Evolutionary conservation across 805 yeast genomes (phyloP).

Genomic region (Cyberlindnera euphorbiiphila): DNA sequence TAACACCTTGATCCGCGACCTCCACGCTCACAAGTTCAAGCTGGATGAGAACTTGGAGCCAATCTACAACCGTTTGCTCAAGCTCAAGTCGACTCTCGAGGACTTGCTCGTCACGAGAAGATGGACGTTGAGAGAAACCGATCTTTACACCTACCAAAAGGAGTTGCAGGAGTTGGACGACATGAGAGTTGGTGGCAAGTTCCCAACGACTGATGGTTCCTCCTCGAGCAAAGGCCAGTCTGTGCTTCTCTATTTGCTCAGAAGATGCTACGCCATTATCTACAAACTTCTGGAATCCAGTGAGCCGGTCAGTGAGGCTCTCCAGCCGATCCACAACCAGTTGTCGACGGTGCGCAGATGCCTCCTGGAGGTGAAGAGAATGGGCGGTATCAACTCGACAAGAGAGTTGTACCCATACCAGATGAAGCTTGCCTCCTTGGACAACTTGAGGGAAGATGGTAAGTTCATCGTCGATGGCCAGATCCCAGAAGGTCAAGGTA

Average conservation of each 20-base stretch:
- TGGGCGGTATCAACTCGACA: conserved; percentile 85
- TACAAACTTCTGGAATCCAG: conserved; percentile 86
- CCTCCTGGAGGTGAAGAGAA: conserved; percentile 80
- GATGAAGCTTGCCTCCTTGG: conserved; percentile 86
- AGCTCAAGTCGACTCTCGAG: conserved; percentile 70
- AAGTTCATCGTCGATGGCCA: conserved; percentile 84
- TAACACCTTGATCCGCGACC: conserved; percentile 66
- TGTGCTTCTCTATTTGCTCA: conserved; percentile 67
- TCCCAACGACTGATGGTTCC: conserved; percentile 31
- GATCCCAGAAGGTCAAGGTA: conserved; percentile 97
- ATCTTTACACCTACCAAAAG: conserved; percentile 78
- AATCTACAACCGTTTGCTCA: conserved; percentile 59
- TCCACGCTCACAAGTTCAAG: conserved; percentile 41
- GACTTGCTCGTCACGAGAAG: conserved; percentile 86
- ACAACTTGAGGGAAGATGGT: conserved; percentile 84
- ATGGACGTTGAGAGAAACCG: conserved; percentile 97
- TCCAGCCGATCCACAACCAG: conserved; percentile 92
- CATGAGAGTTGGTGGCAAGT: conserved; percentile 58
- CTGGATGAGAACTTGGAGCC: conserved; percentile 50
- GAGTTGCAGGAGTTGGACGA: conserved; percentile 71
- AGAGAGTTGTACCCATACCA: conserved; percentile 95
- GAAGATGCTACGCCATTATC: conserved; percentile 88
- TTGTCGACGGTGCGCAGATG: conserved; percentile 88
- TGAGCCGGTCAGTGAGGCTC: conserved; percentile 93
- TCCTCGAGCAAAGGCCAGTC: conserved; percentile 48